Percentiles rank a stretch among this genome's conserved stretches.
Evolutionary conservation across 345 rosid genomes (phyloP).

Genomic region (Capsella bursapastoris): DNA sequence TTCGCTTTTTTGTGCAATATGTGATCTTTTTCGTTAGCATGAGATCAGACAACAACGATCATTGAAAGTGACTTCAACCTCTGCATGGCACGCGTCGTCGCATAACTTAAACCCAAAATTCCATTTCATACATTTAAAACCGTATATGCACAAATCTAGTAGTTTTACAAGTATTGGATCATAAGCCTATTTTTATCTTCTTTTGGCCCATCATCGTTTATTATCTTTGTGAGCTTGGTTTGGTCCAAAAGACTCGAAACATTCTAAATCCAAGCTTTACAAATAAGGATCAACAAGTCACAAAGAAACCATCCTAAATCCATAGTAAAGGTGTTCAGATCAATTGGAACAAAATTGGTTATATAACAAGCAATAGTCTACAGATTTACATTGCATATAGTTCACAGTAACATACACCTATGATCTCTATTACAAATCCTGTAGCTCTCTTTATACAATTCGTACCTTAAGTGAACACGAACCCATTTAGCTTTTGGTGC

Average conservation of each 20-base stretch:
- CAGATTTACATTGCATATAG: constrained; percentile 26
- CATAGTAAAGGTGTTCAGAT: neutral
- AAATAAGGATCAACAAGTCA: neutral
- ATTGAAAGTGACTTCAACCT: constrained; percentile 11
- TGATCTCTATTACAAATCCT: neutral
- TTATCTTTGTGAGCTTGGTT: neutral
- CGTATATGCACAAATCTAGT: neutral
- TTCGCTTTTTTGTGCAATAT: constrained; percentile 3
- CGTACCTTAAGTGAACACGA: neutral
- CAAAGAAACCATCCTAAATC: neutral
- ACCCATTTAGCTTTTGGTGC: neutral
- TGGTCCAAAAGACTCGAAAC: no score
- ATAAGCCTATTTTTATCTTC: neutral
- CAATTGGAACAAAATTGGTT: neutral
- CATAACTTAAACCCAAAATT: no score
- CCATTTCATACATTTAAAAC: neutral
- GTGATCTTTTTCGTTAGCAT: neutral
- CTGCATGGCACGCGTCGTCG: constrained; percentile 19
- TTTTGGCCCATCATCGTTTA: neutral
- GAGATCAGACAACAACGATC: neutral
- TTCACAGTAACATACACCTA: neutral
- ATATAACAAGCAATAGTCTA: constrained; percentile 12
- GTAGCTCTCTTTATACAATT: neutral
- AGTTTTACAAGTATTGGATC: neutral
- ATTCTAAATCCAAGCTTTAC: neutral